These are phyloP conservation scores for Neonectria magnoliae DNA, from an alignment of 2,329 filamentous ascomycete genomes.

Conservation along the genomic window DNA sequence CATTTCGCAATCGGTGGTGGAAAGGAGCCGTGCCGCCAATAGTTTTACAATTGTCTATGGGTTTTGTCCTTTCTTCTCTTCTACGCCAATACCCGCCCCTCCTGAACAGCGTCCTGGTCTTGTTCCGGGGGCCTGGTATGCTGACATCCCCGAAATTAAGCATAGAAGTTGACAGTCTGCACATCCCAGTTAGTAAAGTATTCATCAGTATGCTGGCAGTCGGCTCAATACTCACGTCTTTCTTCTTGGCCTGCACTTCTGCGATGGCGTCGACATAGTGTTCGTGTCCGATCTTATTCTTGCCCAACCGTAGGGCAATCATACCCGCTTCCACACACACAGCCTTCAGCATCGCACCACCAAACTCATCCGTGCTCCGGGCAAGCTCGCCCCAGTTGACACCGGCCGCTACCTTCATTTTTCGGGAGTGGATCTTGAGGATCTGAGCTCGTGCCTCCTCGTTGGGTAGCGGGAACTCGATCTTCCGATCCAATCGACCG, in stretches of 20 bases:
- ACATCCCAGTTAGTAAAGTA: slow-evolving; percentile 26
- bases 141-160: slow-evolving; percentile 46
- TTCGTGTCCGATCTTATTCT: slow-evolving; percentile 97
- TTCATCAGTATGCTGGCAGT: neutral
- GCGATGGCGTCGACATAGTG: slow-evolving; percentile 98
- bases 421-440: slow-evolving; percentile 94
- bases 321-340: slow-evolving; percentile 99
- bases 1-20: neutral
- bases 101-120: slow-evolving; percentile 8
- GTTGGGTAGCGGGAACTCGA: slow-evolving; percentile 97
- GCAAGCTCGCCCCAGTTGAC: slow-evolving; percentile 98
- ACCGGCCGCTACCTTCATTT: slow-evolving; percentile 94
- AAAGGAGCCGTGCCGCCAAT: slow-evolving; percentile 27
- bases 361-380: slow-evolving; percentile 97
- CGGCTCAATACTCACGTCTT: slow-evolving; percentile 70
- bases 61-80: slow-evolving; percentile 32
- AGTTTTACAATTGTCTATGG: slow-evolving; percentile 44
- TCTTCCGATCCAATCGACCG: slow-evolving; percentile 93
- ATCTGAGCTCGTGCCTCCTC: slow-evolving; percentile 98
- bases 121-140: slow-evolving; percentile 6
- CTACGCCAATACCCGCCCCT: slow-evolving; percentile 27
- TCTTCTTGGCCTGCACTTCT: slow-evolving; percentile 96
- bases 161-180: slow-evolving; percentile 68
- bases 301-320: slow-evolving; percentile 94
- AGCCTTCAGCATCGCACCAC: slow-evolving; percentile 96